Percentiles rank a stretch among this genome's conserved stretches.
Evolutionary conservation across 2,329 filamentous ascomycete genomes (phyloP).

Genomic region (Cladophialophora psammophila): DNA sequence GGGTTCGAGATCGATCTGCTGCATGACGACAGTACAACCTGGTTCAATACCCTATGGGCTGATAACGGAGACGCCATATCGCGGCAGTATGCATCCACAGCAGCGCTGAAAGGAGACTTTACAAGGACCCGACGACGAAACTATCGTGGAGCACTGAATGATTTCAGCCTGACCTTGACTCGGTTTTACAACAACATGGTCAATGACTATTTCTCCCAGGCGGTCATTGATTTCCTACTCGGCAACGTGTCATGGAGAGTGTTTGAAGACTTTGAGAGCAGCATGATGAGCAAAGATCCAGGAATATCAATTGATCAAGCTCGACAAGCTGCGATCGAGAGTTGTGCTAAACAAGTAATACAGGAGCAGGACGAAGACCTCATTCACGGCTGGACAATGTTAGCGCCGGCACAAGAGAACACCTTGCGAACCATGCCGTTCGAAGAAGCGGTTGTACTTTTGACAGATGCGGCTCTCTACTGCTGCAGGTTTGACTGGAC

Average conservation of each 20-base stretch:
- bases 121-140: slow-evolving; percentile 86
- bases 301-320: slow-evolving; percentile 85
- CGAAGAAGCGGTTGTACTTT: slow-evolving; percentile 84
- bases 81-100: slow-evolving; percentile 93
- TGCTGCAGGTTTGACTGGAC: slow-evolving; percentile 94
- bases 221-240: slow-evolving; percentile 90
- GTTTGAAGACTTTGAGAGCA: slow-evolving; percentile 92
- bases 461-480: slow-evolving; percentile 86
- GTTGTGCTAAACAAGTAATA: slow-evolving; percentile 84
- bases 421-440: slow-evolving; percentile 75
- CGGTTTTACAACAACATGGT: slow-evolving; percentile 83
- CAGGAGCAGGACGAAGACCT: slow-evolving; percentile 84
- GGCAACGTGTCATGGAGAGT: slow-evolving; percentile 85
- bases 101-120: slow-evolving; percentile 95
- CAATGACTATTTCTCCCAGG: slow-evolving; percentile 96
- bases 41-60: slow-evolving; percentile 97
- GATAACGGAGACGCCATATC: slow-evolving; percentile 97
- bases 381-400: slow-evolving; percentile 85
- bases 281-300: slow-evolving; percentile 92
- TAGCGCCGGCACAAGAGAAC: slow-evolving; percentile 76
- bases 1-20: slow-evolving; percentile 79
- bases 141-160: slow-evolving; percentile 88
- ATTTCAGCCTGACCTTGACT: slow-evolving; percentile 86
- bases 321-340: slow-evolving; percentile 87
- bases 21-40: slow-evolving; percentile 78